Evolutionary conservation across 176 grass and related monocot species (phyloP).

Genomic region (Dendrocalamus sinicus): DNA sequence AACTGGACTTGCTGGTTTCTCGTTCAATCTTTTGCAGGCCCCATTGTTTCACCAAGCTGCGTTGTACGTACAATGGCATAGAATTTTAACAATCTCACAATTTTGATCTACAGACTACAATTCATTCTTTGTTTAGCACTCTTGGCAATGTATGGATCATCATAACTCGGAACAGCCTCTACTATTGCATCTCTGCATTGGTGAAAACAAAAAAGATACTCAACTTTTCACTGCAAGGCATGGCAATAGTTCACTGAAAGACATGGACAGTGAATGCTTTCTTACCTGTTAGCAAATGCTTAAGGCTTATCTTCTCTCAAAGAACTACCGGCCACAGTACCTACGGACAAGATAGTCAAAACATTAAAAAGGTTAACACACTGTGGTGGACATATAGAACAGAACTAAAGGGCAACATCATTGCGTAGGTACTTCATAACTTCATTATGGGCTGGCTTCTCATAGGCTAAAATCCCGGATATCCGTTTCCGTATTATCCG

Average conservation of each 20-base stretch:
- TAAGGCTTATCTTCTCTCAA: conserved; percentile 76
- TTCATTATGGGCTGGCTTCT: too few species aligned
- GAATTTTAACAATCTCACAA: conserved; percentile 4
- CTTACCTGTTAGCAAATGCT: conserved; percentile 77
- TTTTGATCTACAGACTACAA: conserved; percentile 21
- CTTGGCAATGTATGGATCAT: conserved; percentile 85
- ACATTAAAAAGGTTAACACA: background rate
- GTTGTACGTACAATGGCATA: background rate
- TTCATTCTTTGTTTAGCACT: conserved; percentile 80
- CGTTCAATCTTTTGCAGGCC: background rate
- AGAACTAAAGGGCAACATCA: background rate
- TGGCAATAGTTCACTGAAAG: background rate
- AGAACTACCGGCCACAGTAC: conserved; percentile 41
- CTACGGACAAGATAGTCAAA: conserved; percentile 42
- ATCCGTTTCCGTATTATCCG: too few species aligned
- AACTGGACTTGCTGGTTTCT: conserved; percentile 7
- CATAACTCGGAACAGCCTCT: conserved; percentile 69
- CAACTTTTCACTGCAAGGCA: background rate
- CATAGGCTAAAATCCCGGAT: too few species aligned
- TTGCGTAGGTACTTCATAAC: background rate
- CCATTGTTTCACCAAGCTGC: conserved; percentile 1
- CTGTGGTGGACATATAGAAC: background rate
- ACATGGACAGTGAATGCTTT: background rate
- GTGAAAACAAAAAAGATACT: background rate
- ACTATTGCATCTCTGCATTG: conserved; percentile 70